Evolutionary conservation across 129 eudicot genomes (phyloP), one percentile per base, ranked within the genome.

Genomic region (Dittrichia graveolens): DNA sequence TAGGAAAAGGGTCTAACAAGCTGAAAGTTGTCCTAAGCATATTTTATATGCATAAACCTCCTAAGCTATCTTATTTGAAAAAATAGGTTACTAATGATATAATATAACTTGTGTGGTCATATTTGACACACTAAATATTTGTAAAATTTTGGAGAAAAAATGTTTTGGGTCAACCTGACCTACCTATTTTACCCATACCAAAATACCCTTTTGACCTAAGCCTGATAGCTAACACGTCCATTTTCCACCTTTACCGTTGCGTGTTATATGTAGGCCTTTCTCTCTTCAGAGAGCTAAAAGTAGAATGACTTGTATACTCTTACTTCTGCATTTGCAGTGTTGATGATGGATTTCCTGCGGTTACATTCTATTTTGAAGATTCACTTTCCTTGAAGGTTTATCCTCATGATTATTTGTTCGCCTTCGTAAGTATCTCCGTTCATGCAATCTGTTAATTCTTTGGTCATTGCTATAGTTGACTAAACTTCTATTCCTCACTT

Each of bases 281-380:
- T 73, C 19, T 57, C 3, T 56, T 42, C 11, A 40, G 35, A 76
- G 24, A 50, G 10, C 48, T 6, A 55, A 49, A 68, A 59, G 61
- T 68, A 9, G 62, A 76, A 61, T 50, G 42, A 60, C 18, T 50
- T 50, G 65, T 65, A 61, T 61, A 61, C 66, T 78, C 52, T 42
- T 43, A 41, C 37, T 61, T 62, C 18, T 50, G 19, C n/a, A 15
- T 58, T 68, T 86, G 88, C 87, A 92, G 97, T 75, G 89, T 92
- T 83, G 97, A 88, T 65, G 93, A 88, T 74, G 97, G 78, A 75
- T 92, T 92, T 72, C 97, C 97, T 5, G 61, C 75, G 7, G 94
- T 89, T 71, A 86, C 86, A 19, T 85, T 92, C 71, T 85, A 84
- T 78, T 92, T 92, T 75, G 86, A 77, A 61, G 83, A 83, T 70